Conservation (phyloP, 768 basidiomycete species). For the Chalciporus pseudorubinellus region DNA sequence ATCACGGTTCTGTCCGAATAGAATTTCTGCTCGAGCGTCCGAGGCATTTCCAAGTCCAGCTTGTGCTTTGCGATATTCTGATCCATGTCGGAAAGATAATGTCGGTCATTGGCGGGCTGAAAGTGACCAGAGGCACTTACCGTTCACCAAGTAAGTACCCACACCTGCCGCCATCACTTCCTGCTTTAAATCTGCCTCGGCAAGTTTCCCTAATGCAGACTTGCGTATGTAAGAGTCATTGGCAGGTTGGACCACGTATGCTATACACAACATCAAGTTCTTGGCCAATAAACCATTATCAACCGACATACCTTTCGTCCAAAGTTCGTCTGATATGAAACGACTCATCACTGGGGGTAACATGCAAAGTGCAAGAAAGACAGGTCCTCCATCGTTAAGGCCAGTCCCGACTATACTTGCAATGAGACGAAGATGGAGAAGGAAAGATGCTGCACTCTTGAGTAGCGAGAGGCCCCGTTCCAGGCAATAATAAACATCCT, state of each 20-base stretch:
- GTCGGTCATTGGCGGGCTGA: background rate
- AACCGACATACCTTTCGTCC: conserved; percentile 18
- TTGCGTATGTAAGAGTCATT: conserved; percentile 25
- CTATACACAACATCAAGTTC: background rate
- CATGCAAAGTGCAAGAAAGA: conserved; percentile 21
- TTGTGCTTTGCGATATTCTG: conserved; percentile 23
- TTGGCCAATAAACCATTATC: background rate
- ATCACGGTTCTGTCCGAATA: conserved; percentile 8
- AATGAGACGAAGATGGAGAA: conserved; percentile 25
- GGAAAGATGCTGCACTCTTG: conserved; percentile 13
- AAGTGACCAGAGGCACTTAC: conserved; percentile 1
- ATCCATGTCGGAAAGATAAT: background rate
- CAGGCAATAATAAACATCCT: conserved; percentile 9
- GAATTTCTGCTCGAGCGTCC: conserved; percentile 6
- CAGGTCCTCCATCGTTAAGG: conserved; percentile 18
- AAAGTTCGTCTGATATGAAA: conserved; percentile 8
- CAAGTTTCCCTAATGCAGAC: conserved; percentile 14
- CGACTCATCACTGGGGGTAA: conserved; percentile 7
- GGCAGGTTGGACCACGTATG: conserved; percentile 14
- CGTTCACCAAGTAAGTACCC: conserved; percentile 10
- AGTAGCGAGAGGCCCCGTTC: conserved; percentile 8
- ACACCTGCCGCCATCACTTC: conserved; percentile 26
- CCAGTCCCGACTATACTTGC: conserved; percentile 13
- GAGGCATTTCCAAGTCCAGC: conserved; percentile 18
- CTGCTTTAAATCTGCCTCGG: conserved; percentile 7